Evolutionary conservation across 129 eudicot species (phyloP), one percentile per base, ranked within the genome.

Genomic region (Heracleum sosnowskyi): DNA sequence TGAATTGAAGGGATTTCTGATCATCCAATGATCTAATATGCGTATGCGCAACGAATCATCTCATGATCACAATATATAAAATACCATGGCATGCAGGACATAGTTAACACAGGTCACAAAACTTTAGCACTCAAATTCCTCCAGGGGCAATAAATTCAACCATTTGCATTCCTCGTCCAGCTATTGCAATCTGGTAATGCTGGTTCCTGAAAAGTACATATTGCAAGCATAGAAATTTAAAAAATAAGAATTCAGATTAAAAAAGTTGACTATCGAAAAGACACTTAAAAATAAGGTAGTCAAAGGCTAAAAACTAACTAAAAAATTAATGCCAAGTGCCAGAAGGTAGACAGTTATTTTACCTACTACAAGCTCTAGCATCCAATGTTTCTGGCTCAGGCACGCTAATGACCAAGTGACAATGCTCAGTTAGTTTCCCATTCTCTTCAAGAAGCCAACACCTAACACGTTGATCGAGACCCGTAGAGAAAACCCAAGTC

Each of bases 361-460:
- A 87, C 97, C 96, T 84, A 78, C 84, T 85, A 79, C 91, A 82
- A 26, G 79, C 83, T 74, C 89, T 90, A 75, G 86, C 97, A 81
- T 92, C 96, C 70, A 95, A 55, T 72, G 98, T 90, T 88, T 95
- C 98, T 80, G 98, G 98, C 87, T 95, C 98, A 2, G 98, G 97
- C 78, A 95, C 98, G 66, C 96, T 91, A 57, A 90, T 78, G n/a
- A 90, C 79, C 74, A 88, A 82, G 84, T 92, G 92, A 36, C 86
- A 81, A 79, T 41, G 80, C 81, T 95, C 98, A 4, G 77, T 79
- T 78, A 92, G 81, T 70, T 87, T 86, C 13, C 91, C 92, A 66
- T 78, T 78, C 60, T 69, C 81, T 10, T 87, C 80, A 62, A 91
- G 81, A 5, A 68, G 81, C 98, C 98, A 95, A 85, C 98, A 91